Base-by-base conservation (phyloP, 108 stramenopile species). In the Tribonema minus region DNA sequence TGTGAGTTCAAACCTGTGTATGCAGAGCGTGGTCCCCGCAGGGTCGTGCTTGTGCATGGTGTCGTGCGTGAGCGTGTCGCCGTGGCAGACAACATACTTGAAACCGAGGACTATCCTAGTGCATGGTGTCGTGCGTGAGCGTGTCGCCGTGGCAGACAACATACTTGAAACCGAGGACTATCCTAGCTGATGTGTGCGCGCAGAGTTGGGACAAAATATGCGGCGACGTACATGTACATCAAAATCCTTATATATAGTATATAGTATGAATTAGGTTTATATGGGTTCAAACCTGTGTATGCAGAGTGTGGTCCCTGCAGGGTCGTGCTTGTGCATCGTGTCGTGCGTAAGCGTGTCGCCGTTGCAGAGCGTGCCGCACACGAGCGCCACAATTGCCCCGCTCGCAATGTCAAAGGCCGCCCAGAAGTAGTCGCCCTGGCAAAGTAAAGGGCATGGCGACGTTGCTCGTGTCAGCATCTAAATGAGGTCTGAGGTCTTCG, bases 161-260 rank as follows among this genome's bases (percentile, higher is more conserved):
- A 33, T 68, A 38, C 33, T 9, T 62, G n/a, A 25, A 29, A 26
- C 6, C 32, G 30, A 40, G 5, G 9, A 23, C 61, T 23, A 6
- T 36, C 12, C 67, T 20, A 26, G 4, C 61, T 23, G 27, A 33
- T 62, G 9, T 66, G 7, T 54, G 78, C 72, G 37, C 82, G 72
- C 36, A 82, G 23, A 0, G 58, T 35, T 3, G 70, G 35, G n/a
- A 75, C 83, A 36, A 62, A 91, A 87, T 75, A 87, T 88, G 64
- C 85, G 64, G 64, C 37, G 32, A 64, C 37, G 64, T 41, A 66
- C 3, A 31, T 64, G 25, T 64, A n/a, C 64, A 29, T 71, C 81
- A 12, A 92, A 88, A 0, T 91, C 91, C 35, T 94, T 87, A 0
- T 89, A 91, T n/a, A n/a, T n/a, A n/a, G n/a, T n/a, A n/a, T n/a